A percentile compares a stretch with the other conserved stretches of the same genome.
These are phyloP conservation scores for Jamesozyma jinghongensis DNA, from an alignment of 805 yeast species.

Conservation along the genomic window DNA sequence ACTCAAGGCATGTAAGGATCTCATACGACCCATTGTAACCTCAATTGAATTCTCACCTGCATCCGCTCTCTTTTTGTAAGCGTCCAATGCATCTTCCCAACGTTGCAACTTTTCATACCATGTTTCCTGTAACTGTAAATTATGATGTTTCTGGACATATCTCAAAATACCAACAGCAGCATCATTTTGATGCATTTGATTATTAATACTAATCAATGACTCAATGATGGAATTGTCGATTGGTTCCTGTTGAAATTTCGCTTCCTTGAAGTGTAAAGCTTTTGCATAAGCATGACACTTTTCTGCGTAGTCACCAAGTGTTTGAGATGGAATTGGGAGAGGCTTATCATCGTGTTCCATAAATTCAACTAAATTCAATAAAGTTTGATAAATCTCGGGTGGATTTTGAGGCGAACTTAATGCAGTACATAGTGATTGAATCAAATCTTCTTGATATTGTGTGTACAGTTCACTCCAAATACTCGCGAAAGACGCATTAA, in stretches of 20 bases:
- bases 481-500: constrained; percentile 86
- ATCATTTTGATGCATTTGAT: constrained; percentile 88
- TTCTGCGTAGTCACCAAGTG: constrained; percentile 84
- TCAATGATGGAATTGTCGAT: constrained; percentile 77
- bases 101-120: constrained; percentile 94
- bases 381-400: constrained; percentile 85
- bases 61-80: constrained; percentile 69
- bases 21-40: constrained; percentile 90
- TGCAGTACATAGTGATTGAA: constrained; percentile 75
- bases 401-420: constrained; percentile 82
- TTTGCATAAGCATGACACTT: constrained; percentile 94
- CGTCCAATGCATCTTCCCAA: constrained; percentile 93
- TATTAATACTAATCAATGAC: constrained; percentile 80
- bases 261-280: constrained; percentile 86
- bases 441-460: constrained; percentile 81
- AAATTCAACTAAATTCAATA: constrained; percentile 82
- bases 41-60: constrained; percentile 53
- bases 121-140: constrained; percentile 80
- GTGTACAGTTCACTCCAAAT: constrained; percentile 89
- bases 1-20: constrained; percentile 91
- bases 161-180: constrained; percentile 93
- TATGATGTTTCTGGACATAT: constrained; percentile 84
- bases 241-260: constrained; percentile 91
- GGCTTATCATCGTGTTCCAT: constrained; percentile 96
- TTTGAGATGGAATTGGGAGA: constrained; percentile 75